Evolutionary conservation across 139 green algal species (phyloP), one percentile per base, ranked within the genome.

Genomic region (Eudorina sp.): DNA sequence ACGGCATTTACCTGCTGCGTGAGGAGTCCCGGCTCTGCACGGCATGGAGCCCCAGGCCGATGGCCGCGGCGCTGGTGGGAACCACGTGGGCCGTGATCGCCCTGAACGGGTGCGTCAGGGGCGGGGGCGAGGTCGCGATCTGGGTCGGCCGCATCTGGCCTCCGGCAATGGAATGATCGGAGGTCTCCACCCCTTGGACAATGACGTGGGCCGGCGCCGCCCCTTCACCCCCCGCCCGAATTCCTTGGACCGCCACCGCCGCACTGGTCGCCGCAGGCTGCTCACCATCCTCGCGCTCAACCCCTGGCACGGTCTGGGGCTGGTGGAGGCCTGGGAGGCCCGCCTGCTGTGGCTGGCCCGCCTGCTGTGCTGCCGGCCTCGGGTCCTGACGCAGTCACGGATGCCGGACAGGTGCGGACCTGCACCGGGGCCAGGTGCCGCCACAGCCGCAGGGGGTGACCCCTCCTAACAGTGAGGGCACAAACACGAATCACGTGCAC

Each of bases 291-390:
- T 87, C 62, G 81, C 81, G 81, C 64, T 79, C 62, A 87, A 87
- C 81, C 81, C 81, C 45, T 87, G 81, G 81, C 81, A 87, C 66
- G 81, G 81, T 2, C 46, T 87, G 62, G 81, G 64, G 1, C 43
- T 87, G 66, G 81, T 87, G 45, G 81, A 78, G 60, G 64, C 81
- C 58, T 87, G 81, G 81, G 81, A 87, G 60, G 62, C 81, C 34
- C 64, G 62, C 8, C 64, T 87, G 62, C 81, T 87, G 81, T 68
- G 45, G 81, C 43, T 79, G 19, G 62, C 81, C 27, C 81, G 81
- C 27, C 81, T 87, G 79, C 41, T 87, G 64, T 87, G 81, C 81
- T 87, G 81, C 60, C n/a, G 60, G 16, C 34, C 38, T 3, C 40
- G 81, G 45, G 5, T 87, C 62, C 81, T 87, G 14, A 87, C 81